Evolutionary conservation across 306 rosid species (phyloP).

Genomic region (Cucumis melo): DNA sequence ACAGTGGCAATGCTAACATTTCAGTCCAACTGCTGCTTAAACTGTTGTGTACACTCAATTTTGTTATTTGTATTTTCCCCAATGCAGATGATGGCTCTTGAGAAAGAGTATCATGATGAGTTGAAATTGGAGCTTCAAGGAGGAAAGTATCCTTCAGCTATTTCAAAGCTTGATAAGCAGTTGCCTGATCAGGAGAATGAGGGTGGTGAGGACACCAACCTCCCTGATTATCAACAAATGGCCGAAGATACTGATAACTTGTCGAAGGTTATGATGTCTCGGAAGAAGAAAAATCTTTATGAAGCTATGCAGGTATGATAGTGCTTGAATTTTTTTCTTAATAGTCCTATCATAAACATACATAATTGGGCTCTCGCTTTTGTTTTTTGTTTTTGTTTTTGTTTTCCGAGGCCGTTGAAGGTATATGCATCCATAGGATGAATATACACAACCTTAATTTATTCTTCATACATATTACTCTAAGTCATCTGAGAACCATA

Average conservation of each 20-base stretch:
- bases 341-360: background rate
- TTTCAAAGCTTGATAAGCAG: slow-evolving; percentile 22
- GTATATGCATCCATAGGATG: background rate
- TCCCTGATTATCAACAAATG: slow-evolving; percentile 21
- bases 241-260: slow-evolving; percentile 24
- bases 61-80: background rate
- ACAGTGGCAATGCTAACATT: background rate
- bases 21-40: background rate
- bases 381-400: background rate
- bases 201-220: slow-evolving; percentile 30
- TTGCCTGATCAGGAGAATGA: slow-evolving; percentile 19
- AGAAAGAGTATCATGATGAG: slow-evolving; percentile 66
- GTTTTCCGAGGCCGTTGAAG: no score
- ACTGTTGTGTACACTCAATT: background rate
- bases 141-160: slow-evolving; percentile 17
- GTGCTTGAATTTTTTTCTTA: background rate
- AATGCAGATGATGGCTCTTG: slow-evolving; percentile 56
- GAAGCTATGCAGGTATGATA: slow-evolving; percentile 60
- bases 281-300: slow-evolving; percentile 37
- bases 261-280: slow-evolving; percentile 30
- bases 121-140: slow-evolving; percentile 64
- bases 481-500: background rate
- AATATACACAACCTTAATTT: background rate
- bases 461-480: background rate
- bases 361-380: background rate